A percentile compares a stretch with the other conserved stretches of the same genome.
phyloP scores from a whole-genome alignment of 306 rosid genomes.

The Lathyrus sativus region DNA sequence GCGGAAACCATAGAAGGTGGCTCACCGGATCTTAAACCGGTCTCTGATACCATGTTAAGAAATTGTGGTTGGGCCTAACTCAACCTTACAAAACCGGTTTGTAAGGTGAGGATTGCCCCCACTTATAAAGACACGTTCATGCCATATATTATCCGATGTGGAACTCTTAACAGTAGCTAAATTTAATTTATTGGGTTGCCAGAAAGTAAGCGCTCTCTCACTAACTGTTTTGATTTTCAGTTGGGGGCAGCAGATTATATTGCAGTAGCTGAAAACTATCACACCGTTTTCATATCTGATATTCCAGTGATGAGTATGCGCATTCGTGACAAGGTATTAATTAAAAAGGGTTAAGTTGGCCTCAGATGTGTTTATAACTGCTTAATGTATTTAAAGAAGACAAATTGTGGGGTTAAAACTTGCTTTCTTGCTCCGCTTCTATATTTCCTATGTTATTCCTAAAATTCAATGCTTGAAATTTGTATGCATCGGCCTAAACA shows the following conservation, averaged over 20 bases:
- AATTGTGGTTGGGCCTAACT: too few species aligned
- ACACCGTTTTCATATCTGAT: constrained; percentile 81
- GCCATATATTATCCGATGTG: too few species aligned
- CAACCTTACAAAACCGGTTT: too few species aligned
- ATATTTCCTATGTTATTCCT: constrained; percentile 25
- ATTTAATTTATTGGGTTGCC: constrained; percentile 1
- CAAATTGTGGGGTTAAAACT: constrained; percentile 12
- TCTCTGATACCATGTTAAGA: too few species aligned
- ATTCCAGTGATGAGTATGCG: constrained; percentile 96
- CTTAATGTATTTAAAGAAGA: constrained; percentile 4
- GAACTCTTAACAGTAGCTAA: too few species aligned
- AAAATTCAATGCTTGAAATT: constrained; percentile 17
- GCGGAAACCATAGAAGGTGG: too few species aligned
- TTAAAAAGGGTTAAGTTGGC: constrained; percentile 22
- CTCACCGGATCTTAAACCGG: too few species aligned
- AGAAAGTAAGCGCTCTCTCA: neutral
- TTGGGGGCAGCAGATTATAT: constrained; percentile 98
- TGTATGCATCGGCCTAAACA: constrained; percentile 11
- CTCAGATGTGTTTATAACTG: constrained; percentile 16
- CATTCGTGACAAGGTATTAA: constrained; percentile 81
- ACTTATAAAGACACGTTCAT: too few species aligned
- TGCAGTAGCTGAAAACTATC: constrained; percentile 91
- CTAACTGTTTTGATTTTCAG: constrained; percentile 50
- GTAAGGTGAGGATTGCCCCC: too few species aligned
- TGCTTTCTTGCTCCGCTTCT: constrained; percentile 27